A percentile compares a stretch with the other conserved stretches of the same genome.
Evolutionary conservation across 345 rosid genomes (phyloP).

Genomic region (Microthlaspi erraticum): DNA sequence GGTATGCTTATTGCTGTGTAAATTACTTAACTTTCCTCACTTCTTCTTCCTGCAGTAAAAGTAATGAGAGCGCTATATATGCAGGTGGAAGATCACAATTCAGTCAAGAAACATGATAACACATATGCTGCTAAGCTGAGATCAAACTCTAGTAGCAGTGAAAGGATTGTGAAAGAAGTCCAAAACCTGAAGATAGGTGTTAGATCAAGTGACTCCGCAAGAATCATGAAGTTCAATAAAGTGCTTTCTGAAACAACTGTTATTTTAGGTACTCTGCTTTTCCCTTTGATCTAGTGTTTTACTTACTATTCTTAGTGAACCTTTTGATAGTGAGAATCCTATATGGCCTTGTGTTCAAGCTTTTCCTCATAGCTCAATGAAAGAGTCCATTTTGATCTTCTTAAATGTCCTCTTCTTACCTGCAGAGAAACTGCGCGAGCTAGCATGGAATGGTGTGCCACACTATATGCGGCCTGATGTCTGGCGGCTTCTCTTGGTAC

Average conservation of each 20-base stretch:
- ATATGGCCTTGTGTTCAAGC: constrained; percentile 7
- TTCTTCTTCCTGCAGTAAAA: constrained; percentile 2
- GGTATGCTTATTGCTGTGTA: constrained; percentile 42
- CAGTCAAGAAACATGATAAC: constrained; percentile 49
- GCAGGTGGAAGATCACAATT: constrained; percentile 57
- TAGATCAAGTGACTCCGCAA: constrained; percentile 87
- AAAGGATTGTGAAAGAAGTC: constrained; percentile 53
- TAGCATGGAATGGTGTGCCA: constrained; percentile 98
- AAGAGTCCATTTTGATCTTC: not conserved
- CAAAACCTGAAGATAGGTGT: constrained; percentile 66
- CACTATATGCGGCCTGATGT: constrained; percentile 86
- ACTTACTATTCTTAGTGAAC: not conserved
- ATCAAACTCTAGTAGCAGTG: constrained; percentile 53
- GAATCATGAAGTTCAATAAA: constrained; percentile 84
- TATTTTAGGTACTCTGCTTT: constrained; percentile 65
- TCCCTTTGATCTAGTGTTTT: not conserved
- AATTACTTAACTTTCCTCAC: constrained; percentile 2
- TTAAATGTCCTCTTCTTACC: constrained; percentile 1
- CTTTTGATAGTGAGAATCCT: not conserved
- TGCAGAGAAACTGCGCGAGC: constrained; percentile 85
- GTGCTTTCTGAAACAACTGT: constrained; percentile 78
- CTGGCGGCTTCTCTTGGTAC: constrained; percentile 98
- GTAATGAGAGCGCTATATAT: constrained; percentile 1
- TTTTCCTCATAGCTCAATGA: not conserved
- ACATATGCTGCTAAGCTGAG: constrained; percentile 54